Base-by-base conservation (phyloP, 345 rosid species). In the Cardamine chenopodiifolia region DNA sequence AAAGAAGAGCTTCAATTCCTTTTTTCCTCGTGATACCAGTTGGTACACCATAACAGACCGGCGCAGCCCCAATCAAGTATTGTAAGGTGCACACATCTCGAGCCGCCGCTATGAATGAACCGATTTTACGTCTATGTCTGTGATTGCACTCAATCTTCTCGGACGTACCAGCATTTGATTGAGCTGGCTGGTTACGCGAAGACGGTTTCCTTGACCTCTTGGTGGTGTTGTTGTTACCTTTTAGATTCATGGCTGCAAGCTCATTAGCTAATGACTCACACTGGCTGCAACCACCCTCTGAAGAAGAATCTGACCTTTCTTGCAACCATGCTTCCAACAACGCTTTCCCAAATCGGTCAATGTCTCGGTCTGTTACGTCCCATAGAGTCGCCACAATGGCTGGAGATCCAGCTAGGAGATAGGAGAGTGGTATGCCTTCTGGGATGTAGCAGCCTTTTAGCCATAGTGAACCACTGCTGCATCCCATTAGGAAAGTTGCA, bases 281-380 rank as follows among this genome's bases (percentile, higher is more conserved):
- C 42, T 79, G 73, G 31, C 76, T 47, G 45, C 90, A 90, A 42
- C 47, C 78, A 6, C 31, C 40, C 48, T 60, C 69, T n/a, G 63
- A 40, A 28, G 68, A 35, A 17, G 81, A 29, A 26, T 73, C 83
- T 13, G 85, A 83, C 68, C 99, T 85, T 76, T 86, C 96, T 64
- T 71, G 81, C 69, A 92, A 78, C 93, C 95, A 94, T 62, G 90
- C 91, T 62, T 87, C 84, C 35, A 91, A 85, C 82, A 90, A 80
- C 13, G 97, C 88, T 82, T 86, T 90, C 50, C 85, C 96, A 61
- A 94, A 94, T 58, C 97, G 86, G 62, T 94, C 96, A 2, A 94
- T 94, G 77, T 94, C 97, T 74, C 86, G 80, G 82, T 94, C 99
- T 11, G 99, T 91, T 35, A 94, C 97, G 17, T 94, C 97, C 99